Evolutionary conservation across 2,329 filamentous ascomycete genomes (phyloP).

Genomic region (Zarea fungicola): DNA sequence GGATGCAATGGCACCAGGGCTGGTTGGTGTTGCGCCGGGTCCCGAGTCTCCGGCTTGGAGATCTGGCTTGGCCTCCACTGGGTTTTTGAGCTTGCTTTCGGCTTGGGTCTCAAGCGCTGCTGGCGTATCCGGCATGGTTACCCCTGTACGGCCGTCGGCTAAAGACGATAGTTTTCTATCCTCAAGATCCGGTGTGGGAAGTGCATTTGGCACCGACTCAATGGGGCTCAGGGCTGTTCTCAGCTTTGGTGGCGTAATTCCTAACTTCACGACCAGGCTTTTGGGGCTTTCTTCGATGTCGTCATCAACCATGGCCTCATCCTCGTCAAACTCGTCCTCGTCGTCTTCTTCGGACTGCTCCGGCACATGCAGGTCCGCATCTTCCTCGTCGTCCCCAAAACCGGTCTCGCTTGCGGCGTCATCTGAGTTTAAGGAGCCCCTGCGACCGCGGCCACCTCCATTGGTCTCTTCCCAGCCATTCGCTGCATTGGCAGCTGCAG

Average conservation of each 20-base stretch:
- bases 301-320: slow-evolving; percentile 50
- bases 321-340: slow-evolving; percentile 54
- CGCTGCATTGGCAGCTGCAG: slow-evolving; percentile 44
- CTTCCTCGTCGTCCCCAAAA: slow-evolving; percentile 68
- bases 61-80: not conserved
- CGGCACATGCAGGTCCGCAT: slow-evolving; percentile 62
- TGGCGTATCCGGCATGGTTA: too few species aligned
- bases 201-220: slow-evolving; percentile 18
- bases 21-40: slow-evolving; percentile 20
- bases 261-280: slow-evolving; percentile 72
- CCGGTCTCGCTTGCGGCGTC: slow-evolving; percentile 70
- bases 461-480: slow-evolving; percentile 40
- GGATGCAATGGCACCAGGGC: slow-evolving; percentile 29
- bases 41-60: not conserved
- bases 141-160: too few species aligned
- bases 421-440: slow-evolving; percentile 51
- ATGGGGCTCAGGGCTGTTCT: slow-evolving; percentile 24
- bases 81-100: not conserved
- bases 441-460: slow-evolving; percentile 27
- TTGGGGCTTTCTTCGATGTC: slow-evolving; percentile 43
- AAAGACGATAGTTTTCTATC: too few species aligned
- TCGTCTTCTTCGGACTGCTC: slow-evolving; percentile 58
- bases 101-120: not conserved
- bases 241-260: slow-evolving; percentile 41
- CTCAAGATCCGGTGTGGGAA: slow-evolving; percentile 20